phyloP scores from a whole-genome alignment of 306 rosid species.

The Cyclanthera cordifolia region DNA sequence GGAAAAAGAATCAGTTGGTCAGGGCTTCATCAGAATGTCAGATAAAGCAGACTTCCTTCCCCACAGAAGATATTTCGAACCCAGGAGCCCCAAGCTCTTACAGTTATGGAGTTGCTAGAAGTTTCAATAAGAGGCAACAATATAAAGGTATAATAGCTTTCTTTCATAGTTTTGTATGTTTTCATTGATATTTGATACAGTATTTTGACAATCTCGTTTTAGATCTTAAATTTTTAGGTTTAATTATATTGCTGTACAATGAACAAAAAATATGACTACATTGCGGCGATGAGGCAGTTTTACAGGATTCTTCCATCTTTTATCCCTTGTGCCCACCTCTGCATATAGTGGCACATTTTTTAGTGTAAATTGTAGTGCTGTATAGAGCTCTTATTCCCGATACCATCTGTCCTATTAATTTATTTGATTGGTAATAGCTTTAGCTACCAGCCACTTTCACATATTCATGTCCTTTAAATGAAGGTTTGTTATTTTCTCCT shows the following conservation, averaged over 20 bases:
- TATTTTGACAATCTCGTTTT: slow-evolving; percentile 1
- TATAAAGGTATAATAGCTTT: slow-evolving; percentile 50
- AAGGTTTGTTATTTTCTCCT: not conserved
- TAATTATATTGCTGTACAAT: not conserved
- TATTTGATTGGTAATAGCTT: not conserved
- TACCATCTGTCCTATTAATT: not conserved
- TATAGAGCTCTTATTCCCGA: not conserved
- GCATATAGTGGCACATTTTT: not conserved
- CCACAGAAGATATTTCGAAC: slow-evolving; percentile 30
- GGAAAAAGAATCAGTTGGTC: slow-evolving; percentile 66
- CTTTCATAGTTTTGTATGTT: slow-evolving; percentile 6
- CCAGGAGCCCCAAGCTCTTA: slow-evolving; percentile 29
- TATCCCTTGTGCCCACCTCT: not conserved
- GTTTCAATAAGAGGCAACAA: slow-evolving; percentile 41
- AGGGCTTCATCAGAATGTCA: slow-evolving; percentile 53
- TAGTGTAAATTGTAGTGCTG: not conserved
- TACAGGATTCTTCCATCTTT: not conserved
- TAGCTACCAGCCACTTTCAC: not conserved
- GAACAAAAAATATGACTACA: not conserved
- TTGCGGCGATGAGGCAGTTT: not conserved
- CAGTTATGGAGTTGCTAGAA: slow-evolving; percentile 39
- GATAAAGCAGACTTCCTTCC: slow-evolving; percentile 26
- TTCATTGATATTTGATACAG: not conserved
- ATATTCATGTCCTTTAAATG: not conserved
- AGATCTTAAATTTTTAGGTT: not conserved